Evolutionary conservation across 179 eudicot genomes (phyloP).

Genomic region (Beta macrorhiza): DNA sequence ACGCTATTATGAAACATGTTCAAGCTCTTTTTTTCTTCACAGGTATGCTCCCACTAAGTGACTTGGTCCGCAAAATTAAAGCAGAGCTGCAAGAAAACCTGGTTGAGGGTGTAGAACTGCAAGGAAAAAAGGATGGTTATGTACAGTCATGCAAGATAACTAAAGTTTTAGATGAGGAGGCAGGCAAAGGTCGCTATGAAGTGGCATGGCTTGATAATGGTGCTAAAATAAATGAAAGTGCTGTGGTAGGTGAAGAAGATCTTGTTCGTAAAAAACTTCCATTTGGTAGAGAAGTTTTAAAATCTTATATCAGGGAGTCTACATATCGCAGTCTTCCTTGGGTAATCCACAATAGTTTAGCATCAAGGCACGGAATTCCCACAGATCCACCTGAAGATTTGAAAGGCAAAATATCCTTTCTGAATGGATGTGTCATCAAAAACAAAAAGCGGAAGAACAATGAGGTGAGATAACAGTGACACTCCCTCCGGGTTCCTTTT

Average conservation of each 20-base stretch:
- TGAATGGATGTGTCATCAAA: constrained; percentile 58
- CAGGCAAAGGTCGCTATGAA: constrained; percentile 55
- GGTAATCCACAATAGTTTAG: constrained; percentile 83
- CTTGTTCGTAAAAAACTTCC: constrained; percentile 75
- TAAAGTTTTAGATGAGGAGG: constrained; percentile 61
- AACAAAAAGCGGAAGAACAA: constrained; percentile 63
- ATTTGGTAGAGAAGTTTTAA: constrained; percentile 67
- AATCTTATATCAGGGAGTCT: constrained; percentile 86
- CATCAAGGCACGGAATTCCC: constrained; percentile 69
- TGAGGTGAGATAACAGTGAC: constrained; percentile 38
- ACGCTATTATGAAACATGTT: constrained; percentile 5
- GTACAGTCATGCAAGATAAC: constrained; percentile 66
- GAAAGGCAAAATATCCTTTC: constrained; percentile 41
- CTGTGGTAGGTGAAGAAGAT: constrained; percentile 62
- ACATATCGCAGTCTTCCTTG: constrained; percentile 85
- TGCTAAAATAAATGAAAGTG: constrained; percentile 51
- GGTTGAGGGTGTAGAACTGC: constrained; percentile 71
- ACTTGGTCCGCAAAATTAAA: constrained; percentile 62
- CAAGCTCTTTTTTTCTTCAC: constrained; percentile 20
- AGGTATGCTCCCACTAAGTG: constrained; percentile 89
- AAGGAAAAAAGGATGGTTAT: constrained; percentile 63
- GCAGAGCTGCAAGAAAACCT: constrained; percentile 58
- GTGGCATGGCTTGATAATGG: constrained; percentile 79
- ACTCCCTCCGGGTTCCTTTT: constrained; percentile 15
- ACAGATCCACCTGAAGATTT: constrained; percentile 73